Percentiles rank a stretch among this genome's conserved stretches.
phyloP scores from a whole-genome alignment of 805 yeast species.

The Lipomyces chichibuensis region DNA sequence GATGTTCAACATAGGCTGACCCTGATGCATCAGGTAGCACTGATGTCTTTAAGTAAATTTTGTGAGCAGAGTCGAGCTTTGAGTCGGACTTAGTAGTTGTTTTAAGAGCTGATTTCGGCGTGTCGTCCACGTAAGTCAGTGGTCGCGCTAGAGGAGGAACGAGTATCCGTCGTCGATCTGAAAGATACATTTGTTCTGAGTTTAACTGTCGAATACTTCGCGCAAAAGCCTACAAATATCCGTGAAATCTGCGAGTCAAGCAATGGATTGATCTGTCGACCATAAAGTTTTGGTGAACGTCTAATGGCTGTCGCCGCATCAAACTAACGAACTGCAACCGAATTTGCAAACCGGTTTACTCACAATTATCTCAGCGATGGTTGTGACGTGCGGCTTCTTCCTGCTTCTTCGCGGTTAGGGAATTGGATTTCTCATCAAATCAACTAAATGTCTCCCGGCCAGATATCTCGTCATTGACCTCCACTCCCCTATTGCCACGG shows the following conservation, averaged over 20 bases:
- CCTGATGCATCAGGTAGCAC: constrained; percentile 75
- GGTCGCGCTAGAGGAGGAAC: constrained; percentile 33
- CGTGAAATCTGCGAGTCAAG: neutral
- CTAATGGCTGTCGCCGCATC: neutral
- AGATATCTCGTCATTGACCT: neutral
- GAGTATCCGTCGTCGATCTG: constrained; percentile 39
- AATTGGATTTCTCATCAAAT: constrained; percentile 2
- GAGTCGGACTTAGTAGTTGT: neutral
- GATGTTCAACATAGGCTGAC: constrained; percentile 75
- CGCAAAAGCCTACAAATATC: neutral
- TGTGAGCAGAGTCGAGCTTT: constrained; percentile 39
- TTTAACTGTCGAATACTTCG: neutral
- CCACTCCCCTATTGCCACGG: neutral
- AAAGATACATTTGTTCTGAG: constrained; percentile 27
- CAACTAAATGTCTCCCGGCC: neutral
- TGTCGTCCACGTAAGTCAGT: constrained; percentile 16
- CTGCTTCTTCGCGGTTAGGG: neutral
- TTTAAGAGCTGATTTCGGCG: neutral
- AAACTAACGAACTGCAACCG: neutral
- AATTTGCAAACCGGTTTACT: neutral
- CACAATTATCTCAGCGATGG: neutral
- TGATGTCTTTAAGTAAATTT: constrained; percentile 58
- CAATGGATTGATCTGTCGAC: neutral
- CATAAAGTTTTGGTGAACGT: neutral
- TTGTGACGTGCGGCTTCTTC: constrained; percentile 3